Evolutionary conservation across 164 flowering plant species (phyloP), one percentile per base, ranked within the genome.

Genomic region (Saururus chinensis): DNA sequence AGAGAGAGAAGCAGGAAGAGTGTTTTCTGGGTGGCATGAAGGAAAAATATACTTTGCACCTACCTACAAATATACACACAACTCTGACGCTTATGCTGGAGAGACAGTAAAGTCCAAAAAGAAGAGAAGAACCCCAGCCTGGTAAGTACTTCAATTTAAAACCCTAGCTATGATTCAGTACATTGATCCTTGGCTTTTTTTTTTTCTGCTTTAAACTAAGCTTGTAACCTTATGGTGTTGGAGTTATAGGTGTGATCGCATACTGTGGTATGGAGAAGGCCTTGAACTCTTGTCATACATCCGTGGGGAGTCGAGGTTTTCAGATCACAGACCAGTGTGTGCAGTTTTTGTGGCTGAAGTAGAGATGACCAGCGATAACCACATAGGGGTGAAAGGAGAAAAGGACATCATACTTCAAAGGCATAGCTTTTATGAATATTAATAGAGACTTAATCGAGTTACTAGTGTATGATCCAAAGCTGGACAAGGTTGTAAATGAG

Each of bases 311-410:
- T 95, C 99, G n/a, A 85, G 95, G 74, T 84, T 95, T 60, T 95
- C 99, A 0, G 97, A 95, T 70, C 99, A 95, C 70, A 76, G 96
- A 60, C 97, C 99, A 0, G 99, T 91, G 1, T 95, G 95, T 71
- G 81, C 89, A 0, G 81, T 80, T 1, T 95, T 95, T 59, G 56
- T 68, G 57, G 57, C 66, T 11, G 68, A 70, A 60, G 72, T 70
- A 19, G 68, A 70, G 59, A 37, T 69, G 68, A 59, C 30, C 7
- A 60, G 24, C 23, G 56, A 59, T 9, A 64, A 40, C 20, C 63
- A 45, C n/a, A 49, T 23, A 26, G 55, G 60, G 24, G 41, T 64
- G 55, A 64, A 69, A 9, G 56, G 57, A 9, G 53, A 21, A 20
- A 63, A 75, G 0, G 71, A 69, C 9, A 19, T 30, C 49, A 62